Evolutionary conservation across 768 basidiomycete genomes (phyloP).

Genomic region (Serpula lacrymans): DNA sequence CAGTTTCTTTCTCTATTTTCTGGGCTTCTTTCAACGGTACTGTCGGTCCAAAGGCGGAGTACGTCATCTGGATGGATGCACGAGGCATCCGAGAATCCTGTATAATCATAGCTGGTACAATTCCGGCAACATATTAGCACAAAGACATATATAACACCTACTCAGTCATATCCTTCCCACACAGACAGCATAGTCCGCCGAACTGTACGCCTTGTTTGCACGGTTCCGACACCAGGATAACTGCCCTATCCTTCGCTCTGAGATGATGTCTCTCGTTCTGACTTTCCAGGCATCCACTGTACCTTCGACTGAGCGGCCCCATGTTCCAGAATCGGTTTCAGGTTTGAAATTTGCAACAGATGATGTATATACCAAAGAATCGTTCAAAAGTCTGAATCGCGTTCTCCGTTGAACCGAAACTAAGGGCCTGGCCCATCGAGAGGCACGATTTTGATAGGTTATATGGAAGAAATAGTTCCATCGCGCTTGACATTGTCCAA

Average conservation of each 20-base stretch:
- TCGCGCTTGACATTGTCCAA: conserved; percentile 51
- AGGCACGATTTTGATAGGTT: conserved; percentile 77
- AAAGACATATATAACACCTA: conserved; percentile 35
- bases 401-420: conserved; percentile 62
- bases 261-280: conserved; percentile 61
- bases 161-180: conserved; percentile 95
- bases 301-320: conserved; percentile 88
- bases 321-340: conserved; percentile 80
- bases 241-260: conserved; percentile 60
- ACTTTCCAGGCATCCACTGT: conserved; percentile 69
- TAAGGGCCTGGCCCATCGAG: conserved; percentile 50
- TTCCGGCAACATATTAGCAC: conserved; percentile 9
- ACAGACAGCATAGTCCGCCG: conserved; percentile 88
- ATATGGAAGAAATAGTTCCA: conserved; percentile 71
- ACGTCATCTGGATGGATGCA: conserved; percentile 91
- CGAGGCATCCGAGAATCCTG: conserved; percentile 85
- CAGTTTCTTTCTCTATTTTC: conserved; percentile 80
- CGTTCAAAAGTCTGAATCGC: conserved; percentile 70
- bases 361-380: conserved; percentile 68
- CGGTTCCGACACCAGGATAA: conserved; percentile 73
- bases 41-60: conserved; percentile 86
- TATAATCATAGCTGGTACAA: conserved; percentile 68
- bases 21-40: conserved; percentile 92
- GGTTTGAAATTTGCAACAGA: conserved; percentile 41
- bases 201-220: conserved; percentile 96